A percentile compares a stretch with the other conserved stretches of the same genome.
These are phyloP conservation scores for Remersonia thermophila DNA, from an alignment of 2,329 filamentous ascomycete genomes.

Conservation along the genomic window DNA sequence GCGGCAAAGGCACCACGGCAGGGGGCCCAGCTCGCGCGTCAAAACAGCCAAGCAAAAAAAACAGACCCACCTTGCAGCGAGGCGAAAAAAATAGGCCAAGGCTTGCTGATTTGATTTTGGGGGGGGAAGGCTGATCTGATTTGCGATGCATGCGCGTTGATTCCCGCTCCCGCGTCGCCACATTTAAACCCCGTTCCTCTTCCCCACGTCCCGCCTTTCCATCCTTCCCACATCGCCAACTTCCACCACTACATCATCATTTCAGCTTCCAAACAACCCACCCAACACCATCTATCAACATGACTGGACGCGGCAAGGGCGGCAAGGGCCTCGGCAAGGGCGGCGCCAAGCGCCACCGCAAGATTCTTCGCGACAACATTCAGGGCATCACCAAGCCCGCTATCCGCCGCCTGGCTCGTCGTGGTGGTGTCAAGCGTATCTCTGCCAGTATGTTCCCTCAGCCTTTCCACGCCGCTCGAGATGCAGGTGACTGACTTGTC, in stretches of 20 bases:
- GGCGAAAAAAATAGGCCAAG: conserved; percentile 2
- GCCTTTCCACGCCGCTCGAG: not conserved
- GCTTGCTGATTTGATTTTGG: not conserved
- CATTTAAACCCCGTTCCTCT: conserved; percentile 18
- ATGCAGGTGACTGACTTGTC: conserved; percentile 1
- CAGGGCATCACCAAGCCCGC: conserved; percentile 98
- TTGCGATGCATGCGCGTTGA: conserved; percentile 6
- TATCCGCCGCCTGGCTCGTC: conserved; percentile 94
- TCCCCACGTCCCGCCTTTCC: conserved; percentile 17
- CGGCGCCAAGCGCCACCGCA: conserved; percentile 96
- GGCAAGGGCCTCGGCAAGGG: conserved; percentile 98
- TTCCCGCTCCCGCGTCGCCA: conserved; percentile 13
- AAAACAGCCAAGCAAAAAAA: conserved; percentile 18
- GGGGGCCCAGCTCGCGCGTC: conserved; percentile 4
- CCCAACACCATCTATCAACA: conserved; percentile 13
- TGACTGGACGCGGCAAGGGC: conserved; percentile 66
- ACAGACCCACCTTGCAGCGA: conserved; percentile 1
- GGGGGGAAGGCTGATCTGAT: conserved; percentile 14
- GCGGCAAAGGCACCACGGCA: not conserved
- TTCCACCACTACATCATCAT: conserved; percentile 10
- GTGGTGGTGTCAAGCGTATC: conserved; percentile 99
- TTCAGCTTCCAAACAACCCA: conserved; percentile 1
- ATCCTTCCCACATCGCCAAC: conserved; percentile 4
- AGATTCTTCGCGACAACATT: conserved; percentile 99
- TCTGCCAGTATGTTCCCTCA: conserved; percentile 60